Evolutionary conservation across 2,329 filamentous ascomycete genomes (phyloP), one percentile per base, ranked within the genome.

Genomic region (Tolypocladium album): DNA sequence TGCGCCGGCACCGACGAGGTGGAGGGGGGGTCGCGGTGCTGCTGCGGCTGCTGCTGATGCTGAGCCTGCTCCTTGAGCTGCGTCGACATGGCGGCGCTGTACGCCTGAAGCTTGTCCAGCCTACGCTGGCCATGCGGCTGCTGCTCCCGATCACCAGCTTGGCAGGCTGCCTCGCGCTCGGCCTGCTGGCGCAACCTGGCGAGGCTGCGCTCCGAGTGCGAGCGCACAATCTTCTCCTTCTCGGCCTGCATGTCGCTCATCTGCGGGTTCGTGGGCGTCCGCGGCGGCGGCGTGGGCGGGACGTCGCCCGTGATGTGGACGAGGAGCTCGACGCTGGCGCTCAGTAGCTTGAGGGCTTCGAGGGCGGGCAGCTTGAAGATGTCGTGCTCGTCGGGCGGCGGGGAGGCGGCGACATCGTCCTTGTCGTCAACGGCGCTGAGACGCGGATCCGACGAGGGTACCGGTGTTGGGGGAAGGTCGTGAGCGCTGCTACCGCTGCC

Each of bases 291-390:
- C n/a, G 88, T 94, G 20, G 88, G 88, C 27, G 89, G 90, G 15
- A 94, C 79, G 68, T 96, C 90, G 69, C 89, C 88, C 1, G 88
- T 90, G 61, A 87, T 79, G 63, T 82, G 82, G 36, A 91, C 87
- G 58, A 94, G 79, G 4, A 84, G 80, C 67, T 92, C 88, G 62
- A 92, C 78, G 61, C 84, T 84, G 45, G 84, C 80, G 65, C 87
- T 87, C n/a, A 97, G 82, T 64, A 96, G 78, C 68, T 88, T 89
- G 68, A 97, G 82, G 6, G 92, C 92, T 2, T 86, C 86, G 58
- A 87, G 79, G 4, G 91, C 85, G 1, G 85, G 77, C 61, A 97
- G 80, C 58, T 83, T 83, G 74, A 89, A 89, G 63, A 96, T 82
- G 70, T 92, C 87, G 72, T 89, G 80, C 61, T 74, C 69, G 65